Conservation (phyloP, 2,329 filamentous ascomycete species). For the Aspergillus floridensis region DNA sequence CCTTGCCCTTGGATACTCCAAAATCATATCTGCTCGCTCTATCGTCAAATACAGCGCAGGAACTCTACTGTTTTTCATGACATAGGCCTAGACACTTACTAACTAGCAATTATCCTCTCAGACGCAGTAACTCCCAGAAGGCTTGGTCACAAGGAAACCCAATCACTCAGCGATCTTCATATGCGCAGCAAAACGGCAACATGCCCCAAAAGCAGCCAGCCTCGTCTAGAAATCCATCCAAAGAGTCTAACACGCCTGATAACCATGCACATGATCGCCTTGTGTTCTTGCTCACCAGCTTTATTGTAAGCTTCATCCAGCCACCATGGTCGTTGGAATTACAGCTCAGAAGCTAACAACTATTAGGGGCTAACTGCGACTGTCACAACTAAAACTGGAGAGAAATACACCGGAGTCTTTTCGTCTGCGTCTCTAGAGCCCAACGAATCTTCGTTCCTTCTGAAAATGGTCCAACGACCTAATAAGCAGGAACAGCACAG, state of each 20-base stretch:
- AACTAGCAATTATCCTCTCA: slow-evolving; percentile 23
- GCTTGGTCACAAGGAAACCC: slow-evolving; percentile 63
- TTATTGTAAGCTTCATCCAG: slow-evolving; percentile 50
- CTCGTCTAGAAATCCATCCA: slow-evolving; percentile 40
- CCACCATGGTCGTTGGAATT: not conserved
- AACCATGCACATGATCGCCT: slow-evolving; percentile 61
- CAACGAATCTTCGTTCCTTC: slow-evolving; percentile 53
- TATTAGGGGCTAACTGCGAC: slow-evolving; percentile 55
- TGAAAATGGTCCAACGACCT: slow-evolving; percentile 65
- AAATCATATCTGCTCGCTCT: not conserved
- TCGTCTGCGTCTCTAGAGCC: slow-evolving; percentile 55
- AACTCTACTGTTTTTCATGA: not conserved
- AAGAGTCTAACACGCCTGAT: slow-evolving; percentile 54
- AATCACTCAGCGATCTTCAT: slow-evolving; percentile 55
- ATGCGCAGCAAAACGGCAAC: slow-evolving; percentile 55
- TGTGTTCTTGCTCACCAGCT: slow-evolving; percentile 57
- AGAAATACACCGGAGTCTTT: slow-evolving; percentile 61
- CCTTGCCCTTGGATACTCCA: not conserved
- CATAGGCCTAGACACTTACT: slow-evolving; percentile 13
- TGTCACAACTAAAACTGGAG: slow-evolving; percentile 59
- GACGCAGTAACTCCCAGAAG: slow-evolving; percentile 56
- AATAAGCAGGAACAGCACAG: slow-evolving; percentile 36
- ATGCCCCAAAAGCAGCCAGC: slow-evolving; percentile 43
- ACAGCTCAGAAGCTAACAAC: slow-evolving; percentile 17
- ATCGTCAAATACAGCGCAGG: too few species aligned